Conservation (phyloP, 345 rosid genomes). For the Stellera chamaejasme region DNA sequence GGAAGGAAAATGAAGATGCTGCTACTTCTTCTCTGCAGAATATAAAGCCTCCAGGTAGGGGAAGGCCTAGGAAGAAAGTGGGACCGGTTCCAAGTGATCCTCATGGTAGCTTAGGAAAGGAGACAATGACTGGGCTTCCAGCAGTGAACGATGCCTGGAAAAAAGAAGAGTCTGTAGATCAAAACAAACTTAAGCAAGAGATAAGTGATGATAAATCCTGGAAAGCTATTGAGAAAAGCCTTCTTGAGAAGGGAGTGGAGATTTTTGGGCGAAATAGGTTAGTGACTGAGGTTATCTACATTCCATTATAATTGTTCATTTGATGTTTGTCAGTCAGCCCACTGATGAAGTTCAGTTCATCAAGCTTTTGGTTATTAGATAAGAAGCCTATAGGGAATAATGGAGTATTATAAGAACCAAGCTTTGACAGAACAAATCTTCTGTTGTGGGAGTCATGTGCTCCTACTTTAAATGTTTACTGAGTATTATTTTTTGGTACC, state of each 20-base stretch:
- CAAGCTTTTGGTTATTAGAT: no score
- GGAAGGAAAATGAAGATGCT: slow-evolving; percentile 75
- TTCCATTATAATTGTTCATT: background rate
- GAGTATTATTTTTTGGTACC: no score
- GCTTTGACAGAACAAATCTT: no score
- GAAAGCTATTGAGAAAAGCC: slow-evolving; percentile 84
- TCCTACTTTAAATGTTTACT: no score
- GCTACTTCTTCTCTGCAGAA: slow-evolving; percentile 68
- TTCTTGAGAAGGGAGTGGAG: slow-evolving; percentile 86
- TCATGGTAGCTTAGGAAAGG: slow-evolving; percentile 29
- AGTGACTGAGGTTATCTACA: slow-evolving; percentile 7
- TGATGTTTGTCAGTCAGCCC: no score
- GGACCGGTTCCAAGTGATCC: slow-evolving; percentile 26
- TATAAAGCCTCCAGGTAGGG: slow-evolving; percentile 39
- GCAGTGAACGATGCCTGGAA: slow-evolving; percentile 38
- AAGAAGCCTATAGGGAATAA: no score
- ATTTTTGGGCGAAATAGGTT: slow-evolving; percentile 95
- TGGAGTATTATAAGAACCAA: no score
- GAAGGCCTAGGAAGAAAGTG: slow-evolving; percentile 56
- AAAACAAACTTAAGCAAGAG: slow-evolving; percentile 44
- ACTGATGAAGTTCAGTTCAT: no score
- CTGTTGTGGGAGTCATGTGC: no score
- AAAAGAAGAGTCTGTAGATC: slow-evolving; percentile 66
- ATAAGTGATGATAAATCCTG: slow-evolving; percentile 47
- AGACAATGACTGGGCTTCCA: slow-evolving; percentile 35